Evolutionary conservation across 2,329 filamentous ascomycete species (phyloP).

Genomic region (Cordyceps fumosorosea): DNA sequence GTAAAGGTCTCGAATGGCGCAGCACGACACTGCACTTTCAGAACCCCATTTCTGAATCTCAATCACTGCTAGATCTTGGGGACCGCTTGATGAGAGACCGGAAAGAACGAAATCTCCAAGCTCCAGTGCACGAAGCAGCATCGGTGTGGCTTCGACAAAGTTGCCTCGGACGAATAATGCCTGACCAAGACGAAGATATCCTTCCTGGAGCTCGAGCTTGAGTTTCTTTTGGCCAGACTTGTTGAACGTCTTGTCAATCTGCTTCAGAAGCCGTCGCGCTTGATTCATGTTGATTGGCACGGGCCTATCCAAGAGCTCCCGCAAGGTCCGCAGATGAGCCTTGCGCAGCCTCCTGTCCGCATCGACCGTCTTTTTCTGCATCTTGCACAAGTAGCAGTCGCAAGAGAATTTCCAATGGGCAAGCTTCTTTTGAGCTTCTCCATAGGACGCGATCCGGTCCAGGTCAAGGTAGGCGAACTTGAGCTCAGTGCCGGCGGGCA

Average conservation of each 20-base stretch:
- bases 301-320: not conserved
- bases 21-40: not conserved
- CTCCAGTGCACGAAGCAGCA: not conserved
- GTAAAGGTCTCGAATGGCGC: not conserved
- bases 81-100: too few species aligned
- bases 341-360: not conserved
- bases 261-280: not conserved
- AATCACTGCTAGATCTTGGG: not conserved
- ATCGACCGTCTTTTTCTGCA: not conserved
- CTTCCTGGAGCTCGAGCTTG: not conserved
- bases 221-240: not conserved
- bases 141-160: not conserved
- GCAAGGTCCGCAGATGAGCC: not conserved
- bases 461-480: not conserved
- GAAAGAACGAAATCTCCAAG: not conserved
- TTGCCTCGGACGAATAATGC: not conserved
- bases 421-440: not conserved
- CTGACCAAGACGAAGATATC: not conserved
- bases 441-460: not conserved
- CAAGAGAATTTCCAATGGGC: not conserved
- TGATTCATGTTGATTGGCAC: not conserved
- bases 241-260: not conserved
- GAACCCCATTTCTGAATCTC: not conserved
- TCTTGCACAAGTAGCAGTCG: not conserved
- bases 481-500: slow-evolving; percentile 1